Conservation (phyloP, 2,329 filamentous ascomycete species). For the Thelonectria olida region DNA sequence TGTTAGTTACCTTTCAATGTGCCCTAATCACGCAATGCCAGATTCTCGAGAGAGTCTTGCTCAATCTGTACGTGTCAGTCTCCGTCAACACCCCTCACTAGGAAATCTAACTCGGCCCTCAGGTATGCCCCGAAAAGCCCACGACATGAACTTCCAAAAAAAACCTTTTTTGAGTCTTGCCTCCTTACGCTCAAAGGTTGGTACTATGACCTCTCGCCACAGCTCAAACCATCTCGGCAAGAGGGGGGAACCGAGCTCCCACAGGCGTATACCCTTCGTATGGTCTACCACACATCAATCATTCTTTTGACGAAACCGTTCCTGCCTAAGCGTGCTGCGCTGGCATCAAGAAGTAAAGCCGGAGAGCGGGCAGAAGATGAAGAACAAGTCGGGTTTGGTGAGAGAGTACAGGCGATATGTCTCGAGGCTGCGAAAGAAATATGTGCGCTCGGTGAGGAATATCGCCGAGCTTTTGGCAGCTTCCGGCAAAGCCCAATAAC, state of each 20-base stretch:
- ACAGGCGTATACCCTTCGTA: background rate
- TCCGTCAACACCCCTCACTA: accelerated
- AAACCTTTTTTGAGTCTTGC: slow-evolving; percentile 7
- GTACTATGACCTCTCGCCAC: background rate
- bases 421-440: background rate
- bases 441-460: background rate
- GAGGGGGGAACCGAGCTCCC: background rate
- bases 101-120: background rate
- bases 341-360: no score
- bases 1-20: background rate
- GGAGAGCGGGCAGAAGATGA: no score
- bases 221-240: background rate
- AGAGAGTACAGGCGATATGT: background rate
- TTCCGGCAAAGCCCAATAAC: slow-evolving; percentile 8
- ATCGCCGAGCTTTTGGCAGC: slow-evolving; percentile 1
- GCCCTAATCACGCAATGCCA: background rate
- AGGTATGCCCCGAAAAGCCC: slow-evolving; percentile 5
- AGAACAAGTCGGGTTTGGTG: background rate
- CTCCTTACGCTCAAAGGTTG: slow-evolving; percentile 1
- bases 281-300: slow-evolving; percentile 10
- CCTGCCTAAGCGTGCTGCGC: background rate
- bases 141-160: background rate
- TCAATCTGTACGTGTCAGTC: background rate
- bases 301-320: slow-evolving; percentile 7
- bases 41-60: slow-evolving; percentile 17